phyloP scores from a whole-genome alignment of 495 filamentous ascomycete genomes.

The Neurospora sp. region DNA sequence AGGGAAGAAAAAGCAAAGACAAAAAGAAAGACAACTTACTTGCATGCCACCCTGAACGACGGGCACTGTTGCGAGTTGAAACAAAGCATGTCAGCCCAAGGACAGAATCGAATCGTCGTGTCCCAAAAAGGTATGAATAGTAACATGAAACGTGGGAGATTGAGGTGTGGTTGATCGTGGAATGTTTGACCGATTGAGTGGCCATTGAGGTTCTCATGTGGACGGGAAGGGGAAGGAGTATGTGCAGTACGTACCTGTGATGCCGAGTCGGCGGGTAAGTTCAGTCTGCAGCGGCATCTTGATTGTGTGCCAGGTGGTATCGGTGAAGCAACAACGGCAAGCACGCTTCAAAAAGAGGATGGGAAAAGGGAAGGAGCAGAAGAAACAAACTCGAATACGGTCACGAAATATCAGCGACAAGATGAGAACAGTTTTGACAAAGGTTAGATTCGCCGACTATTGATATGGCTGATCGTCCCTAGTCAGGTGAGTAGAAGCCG shows the following conservation, averaged over 20 bases:
- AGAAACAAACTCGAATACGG: background rate
- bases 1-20: slow-evolving; percentile 39
- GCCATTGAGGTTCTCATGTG: background rate
- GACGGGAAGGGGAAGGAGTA: background rate
- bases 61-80: slow-evolving; percentile 52
- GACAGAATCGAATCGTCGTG: background rate
- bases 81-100: slow-evolving; percentile 16
- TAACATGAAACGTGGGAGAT: background rate
- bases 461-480: background rate
- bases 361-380: background rate
- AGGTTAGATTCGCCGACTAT: background rate
- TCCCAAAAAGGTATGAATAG: background rate
- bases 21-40: slow-evolving; percentile 13
- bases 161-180: background rate
- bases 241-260: slow-evolving; percentile 48
- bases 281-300: slow-evolving; percentile 89
- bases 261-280: slow-evolving; percentile 81
- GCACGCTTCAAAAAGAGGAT: background rate
- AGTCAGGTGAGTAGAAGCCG: background rate
- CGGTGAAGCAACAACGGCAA: background rate
- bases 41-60: slow-evolving; percentile 93
- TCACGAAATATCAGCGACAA: background rate
- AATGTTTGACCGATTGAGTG: background rate
- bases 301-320: background rate
- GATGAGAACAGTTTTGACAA: background rate